Evolutionary conservation across 495 filamentous ascomycete species (phyloP).

Genomic region (Clavariopsis aquatica): DNA sequence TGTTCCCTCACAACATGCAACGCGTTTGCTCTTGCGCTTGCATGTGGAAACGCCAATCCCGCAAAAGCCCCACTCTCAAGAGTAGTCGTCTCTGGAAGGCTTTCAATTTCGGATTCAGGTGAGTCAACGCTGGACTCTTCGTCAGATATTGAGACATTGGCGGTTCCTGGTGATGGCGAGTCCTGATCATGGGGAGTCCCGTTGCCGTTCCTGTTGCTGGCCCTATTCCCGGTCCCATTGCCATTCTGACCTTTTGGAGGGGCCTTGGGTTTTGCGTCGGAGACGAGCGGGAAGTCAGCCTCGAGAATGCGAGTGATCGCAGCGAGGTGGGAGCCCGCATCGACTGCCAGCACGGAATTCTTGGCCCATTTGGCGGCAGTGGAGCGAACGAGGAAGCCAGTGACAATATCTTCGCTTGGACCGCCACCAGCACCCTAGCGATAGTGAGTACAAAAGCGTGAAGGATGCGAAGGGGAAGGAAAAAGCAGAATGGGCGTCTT

Average conservation of each 20-base stretch:
- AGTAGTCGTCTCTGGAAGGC: slow-evolving; percentile 35
- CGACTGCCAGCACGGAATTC: slow-evolving; percentile 81
- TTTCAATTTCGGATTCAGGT: slow-evolving; percentile 15
- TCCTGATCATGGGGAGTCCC: slow-evolving; percentile 11
- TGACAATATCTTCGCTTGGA: slow-evolving; percentile 84
- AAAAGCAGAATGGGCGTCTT: neutral
- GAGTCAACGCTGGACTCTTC: slow-evolving; percentile 25
- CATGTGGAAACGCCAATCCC: slow-evolving; percentile 65
- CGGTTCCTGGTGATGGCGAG: slow-evolving; percentile 25
- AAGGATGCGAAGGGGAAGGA: neutral
- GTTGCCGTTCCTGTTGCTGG: too few species aligned
- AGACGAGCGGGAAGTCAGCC: slow-evolving; percentile 47
- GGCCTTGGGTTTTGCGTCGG: neutral
- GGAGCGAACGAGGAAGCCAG: slow-evolving; percentile 84
- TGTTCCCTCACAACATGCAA: slow-evolving; percentile 72
- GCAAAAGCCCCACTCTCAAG: slow-evolving; percentile 65
- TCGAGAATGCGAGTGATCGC: slow-evolving; percentile 75
- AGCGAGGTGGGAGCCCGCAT: slow-evolving; percentile 86
- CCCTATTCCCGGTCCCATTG: too few species aligned
- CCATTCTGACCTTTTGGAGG: slow-evolving; percentile 10
- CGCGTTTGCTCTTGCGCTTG: slow-evolving; percentile 71
- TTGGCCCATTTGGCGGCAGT: slow-evolving; percentile 73
- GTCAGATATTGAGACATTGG: slow-evolving; percentile 17
- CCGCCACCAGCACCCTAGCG: slow-evolving; percentile 84
- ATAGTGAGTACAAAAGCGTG: slow-evolving; percentile 4